These are phyloP conservation scores for Pyrrhoderma noxium DNA, from an alignment of 1,284 basidiomycete genomes.

Conservation along the genomic window DNA sequence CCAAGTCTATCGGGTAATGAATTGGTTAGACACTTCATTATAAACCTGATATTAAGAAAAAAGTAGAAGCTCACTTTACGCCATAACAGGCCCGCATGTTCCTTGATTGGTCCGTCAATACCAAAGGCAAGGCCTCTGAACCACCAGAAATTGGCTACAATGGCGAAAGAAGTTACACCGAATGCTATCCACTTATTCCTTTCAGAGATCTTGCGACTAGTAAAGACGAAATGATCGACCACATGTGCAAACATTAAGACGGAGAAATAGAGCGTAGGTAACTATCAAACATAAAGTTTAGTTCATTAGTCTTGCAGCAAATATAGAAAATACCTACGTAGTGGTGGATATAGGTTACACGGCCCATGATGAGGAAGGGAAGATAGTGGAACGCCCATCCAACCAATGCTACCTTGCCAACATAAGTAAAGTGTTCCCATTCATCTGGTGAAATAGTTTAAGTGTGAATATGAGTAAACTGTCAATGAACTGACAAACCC, in stretches of 20 bases:
- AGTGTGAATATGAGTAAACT: not conserved
- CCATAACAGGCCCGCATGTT: constrained; percentile 78
- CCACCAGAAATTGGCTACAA: constrained; percentile 87
- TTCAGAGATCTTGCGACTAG: constrained; percentile 53
- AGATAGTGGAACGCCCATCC: constrained; percentile 92
- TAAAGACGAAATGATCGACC: constrained; percentile 89
- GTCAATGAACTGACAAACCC: constrained; percentile 27
- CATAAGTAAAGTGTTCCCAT: constrained; percentile 94
- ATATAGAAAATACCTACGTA: constrained; percentile 49
- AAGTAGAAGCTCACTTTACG: constrained; percentile 51
- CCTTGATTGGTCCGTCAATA: constrained; percentile 75
- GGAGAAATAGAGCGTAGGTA: constrained; percentile 94
- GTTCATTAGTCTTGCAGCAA: not conserved
- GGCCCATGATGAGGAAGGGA: constrained; percentile 95
- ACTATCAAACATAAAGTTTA: constrained; percentile 34
- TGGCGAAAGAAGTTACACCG: constrained; percentile 46
- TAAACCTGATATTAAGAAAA: too few relatives aligned
- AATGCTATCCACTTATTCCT: constrained; percentile 72
- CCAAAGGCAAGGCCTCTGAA: constrained; percentile 87
- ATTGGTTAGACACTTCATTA: too few relatives aligned
- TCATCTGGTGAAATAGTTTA: constrained; percentile 45
- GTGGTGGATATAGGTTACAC: constrained; percentile 88
- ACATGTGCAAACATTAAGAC: constrained; percentile 89
- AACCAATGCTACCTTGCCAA: constrained; percentile 83
- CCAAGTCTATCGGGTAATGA: constrained; percentile 12